Conservation (phyloP, 164 flowering plant species). For the Pachysandra terminalis region DNA sequence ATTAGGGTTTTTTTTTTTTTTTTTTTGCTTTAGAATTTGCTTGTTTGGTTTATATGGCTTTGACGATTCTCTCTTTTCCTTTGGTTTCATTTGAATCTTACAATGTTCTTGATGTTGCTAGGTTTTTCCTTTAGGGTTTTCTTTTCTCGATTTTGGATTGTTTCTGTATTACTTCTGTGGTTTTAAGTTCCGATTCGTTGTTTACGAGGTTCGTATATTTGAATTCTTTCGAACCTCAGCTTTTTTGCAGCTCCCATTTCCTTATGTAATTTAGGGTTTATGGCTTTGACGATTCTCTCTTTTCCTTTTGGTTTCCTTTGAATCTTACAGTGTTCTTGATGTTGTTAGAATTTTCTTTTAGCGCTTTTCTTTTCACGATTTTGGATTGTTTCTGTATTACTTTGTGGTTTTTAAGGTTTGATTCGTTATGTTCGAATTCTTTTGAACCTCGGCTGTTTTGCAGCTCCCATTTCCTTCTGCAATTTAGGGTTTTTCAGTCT, state of each 20-base stretch:
- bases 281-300: neutral
- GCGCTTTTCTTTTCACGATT: neutral
- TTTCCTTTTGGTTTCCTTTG: no score
- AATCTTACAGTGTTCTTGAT: neutral
- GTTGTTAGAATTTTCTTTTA: neutral
- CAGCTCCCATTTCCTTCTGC: neutral
- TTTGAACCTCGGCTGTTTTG: neutral
- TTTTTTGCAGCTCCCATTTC: neutral
- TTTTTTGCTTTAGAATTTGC: neutral
- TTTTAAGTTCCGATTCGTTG: neutral
- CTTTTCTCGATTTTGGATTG: neutral
- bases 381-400: neutral
- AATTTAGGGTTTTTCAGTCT: neutral
- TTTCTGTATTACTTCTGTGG: neutral
- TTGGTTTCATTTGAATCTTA: no score
- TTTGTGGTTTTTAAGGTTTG: no score
- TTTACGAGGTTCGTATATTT: neutral
- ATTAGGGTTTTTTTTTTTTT: neutral
- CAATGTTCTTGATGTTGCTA: neutral
- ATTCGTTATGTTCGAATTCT: neutral
- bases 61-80: neutral
- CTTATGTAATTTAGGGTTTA: neutral
- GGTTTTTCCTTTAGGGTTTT: neutral
- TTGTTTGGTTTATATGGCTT: neutral
- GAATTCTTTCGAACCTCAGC: neutral